Evolutionary conservation across 768 basidiomycete genomes (phyloP).

Genomic region (Leccinellum rugosiceps): DNA sequence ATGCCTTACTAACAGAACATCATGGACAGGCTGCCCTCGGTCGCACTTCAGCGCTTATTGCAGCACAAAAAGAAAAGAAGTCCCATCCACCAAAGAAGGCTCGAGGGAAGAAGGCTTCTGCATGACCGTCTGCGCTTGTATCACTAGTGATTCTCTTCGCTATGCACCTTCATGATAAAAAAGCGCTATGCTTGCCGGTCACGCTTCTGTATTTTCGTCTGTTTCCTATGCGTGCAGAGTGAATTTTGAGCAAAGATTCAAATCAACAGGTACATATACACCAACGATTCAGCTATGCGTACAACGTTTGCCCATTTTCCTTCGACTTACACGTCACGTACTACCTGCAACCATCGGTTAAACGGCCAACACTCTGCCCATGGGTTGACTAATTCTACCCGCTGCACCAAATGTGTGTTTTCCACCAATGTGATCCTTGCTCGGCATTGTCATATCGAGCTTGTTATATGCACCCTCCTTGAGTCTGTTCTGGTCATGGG

Average conservation of each 20-base stretch:
- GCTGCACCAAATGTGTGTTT: slow-evolving; percentile 40
- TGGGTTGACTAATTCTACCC: slow-evolving; percentile 58
- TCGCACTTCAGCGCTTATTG: slow-evolving; percentile 69
- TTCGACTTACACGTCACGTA: neutral
- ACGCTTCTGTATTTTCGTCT: slow-evolving; percentile 1
- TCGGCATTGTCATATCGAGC: slow-evolving; percentile 46
- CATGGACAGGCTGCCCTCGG: slow-evolving; percentile 63
- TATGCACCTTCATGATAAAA: slow-evolving; percentile 23
- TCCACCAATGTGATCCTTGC: slow-evolving; percentile 36
- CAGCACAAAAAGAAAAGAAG: slow-evolving; percentile 71
- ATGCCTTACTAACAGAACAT: slow-evolving; percentile 33
- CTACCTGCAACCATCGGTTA: slow-evolving; percentile 16
- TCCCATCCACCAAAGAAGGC: slow-evolving; percentile 62
- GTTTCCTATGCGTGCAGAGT: neutral
- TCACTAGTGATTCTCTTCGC: slow-evolving; percentile 18
- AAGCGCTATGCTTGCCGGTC: slow-evolving; percentile 8
- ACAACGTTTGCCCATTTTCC: slow-evolving; percentile 1
- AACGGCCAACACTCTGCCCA: slow-evolving; percentile 39
- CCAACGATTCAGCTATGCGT: neutral
- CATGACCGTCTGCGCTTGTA: slow-evolving; percentile 25
- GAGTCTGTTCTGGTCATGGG: slow-evolving; percentile 44
- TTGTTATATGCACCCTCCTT: slow-evolving; percentile 46
- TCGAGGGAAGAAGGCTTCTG: slow-evolving; percentile 60
- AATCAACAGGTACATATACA: slow-evolving; percentile 22
- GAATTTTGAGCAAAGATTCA: slow-evolving; percentile 1